Evolutionary conservation across 108 stramenopile genomes (phyloP).

Genomic region (Poteriospumella lacustris): DNA sequence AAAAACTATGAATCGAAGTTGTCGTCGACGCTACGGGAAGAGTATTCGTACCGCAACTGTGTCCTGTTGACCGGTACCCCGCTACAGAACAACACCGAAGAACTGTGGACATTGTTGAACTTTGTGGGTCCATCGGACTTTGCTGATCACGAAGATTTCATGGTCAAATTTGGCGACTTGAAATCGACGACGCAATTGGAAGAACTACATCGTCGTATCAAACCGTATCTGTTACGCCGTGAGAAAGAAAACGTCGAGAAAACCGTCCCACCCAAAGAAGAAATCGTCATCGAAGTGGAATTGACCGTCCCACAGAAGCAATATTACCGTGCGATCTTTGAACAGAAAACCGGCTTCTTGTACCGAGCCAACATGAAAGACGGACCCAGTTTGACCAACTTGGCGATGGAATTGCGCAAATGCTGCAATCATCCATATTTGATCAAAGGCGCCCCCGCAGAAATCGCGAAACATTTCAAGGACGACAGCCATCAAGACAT

Average conservation of each 20-base stretch:
- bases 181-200: constrained; percentile 11
- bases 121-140: constrained; percentile 76
- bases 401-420: constrained; percentile 55
- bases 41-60: constrained; percentile 65
- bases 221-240: constrained; percentile 74
- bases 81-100: constrained; percentile 88
- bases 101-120: constrained; percentile 87
- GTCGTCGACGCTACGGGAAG: constrained; percentile 68
- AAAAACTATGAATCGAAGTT: constrained; percentile 84
- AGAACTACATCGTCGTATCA: neutral
- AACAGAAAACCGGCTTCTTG: constrained; percentile 81
- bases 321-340: constrained; percentile 88
- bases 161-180: constrained; percentile 67
- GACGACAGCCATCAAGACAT: constrained; percentile 53
- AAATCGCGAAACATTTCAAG: constrained; percentile 64
- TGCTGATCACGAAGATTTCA: constrained; percentile 62
- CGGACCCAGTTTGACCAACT: constrained; percentile 58
- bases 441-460: constrained; percentile 47
- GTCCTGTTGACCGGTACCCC: constrained; percentile 92
- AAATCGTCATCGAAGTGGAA: constrained; percentile 59
- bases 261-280: constrained; percentile 83
- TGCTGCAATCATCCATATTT: constrained; percentile 93
- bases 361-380: constrained; percentile 61
- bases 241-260: constrained; percentile 90
- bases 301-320: constrained; percentile 62